A percentile compares a stretch with the other conserved stretches of the same genome.
phyloP scores from a whole-genome alignment of 306 rosid genomes.

The Rosa multiflora region DNA sequence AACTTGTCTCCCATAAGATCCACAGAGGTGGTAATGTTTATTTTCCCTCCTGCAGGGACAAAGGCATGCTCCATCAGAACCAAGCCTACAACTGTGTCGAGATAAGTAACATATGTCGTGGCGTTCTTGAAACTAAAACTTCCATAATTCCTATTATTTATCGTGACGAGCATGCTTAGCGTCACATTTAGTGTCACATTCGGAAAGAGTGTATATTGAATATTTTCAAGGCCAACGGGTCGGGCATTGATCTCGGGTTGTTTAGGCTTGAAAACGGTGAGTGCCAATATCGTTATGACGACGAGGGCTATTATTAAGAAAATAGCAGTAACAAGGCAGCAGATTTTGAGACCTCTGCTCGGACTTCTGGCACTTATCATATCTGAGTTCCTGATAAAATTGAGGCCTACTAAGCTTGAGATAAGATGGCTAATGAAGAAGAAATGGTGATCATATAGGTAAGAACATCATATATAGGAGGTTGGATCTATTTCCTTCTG shows the following conservation, averaged over 20 bases:
- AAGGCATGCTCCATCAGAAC: constrained; percentile 13
- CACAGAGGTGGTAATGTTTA: constrained; percentile 14
- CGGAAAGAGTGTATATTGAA: neutral
- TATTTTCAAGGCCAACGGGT: constrained; percentile 28
- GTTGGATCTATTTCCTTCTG: neutral
- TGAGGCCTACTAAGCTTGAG: neutral
- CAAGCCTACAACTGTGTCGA: constrained; percentile 5
- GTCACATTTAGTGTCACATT: constrained; percentile 22
- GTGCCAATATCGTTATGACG: constrained; percentile 23
- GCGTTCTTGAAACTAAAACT: constrained; percentile 18
- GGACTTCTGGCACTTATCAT: constrained; percentile 16
- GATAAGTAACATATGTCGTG: constrained; percentile 12
- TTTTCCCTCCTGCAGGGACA: constrained; percentile 18
- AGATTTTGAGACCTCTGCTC: constrained; percentile 33
- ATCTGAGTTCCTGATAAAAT: neutral
- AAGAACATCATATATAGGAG: constrained; percentile 10
- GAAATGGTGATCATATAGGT: neutral
- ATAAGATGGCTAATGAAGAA: neutral
- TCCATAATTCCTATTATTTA: constrained; percentile 30
- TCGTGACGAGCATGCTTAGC: constrained; percentile 32
- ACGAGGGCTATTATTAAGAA: constrained; percentile 22
- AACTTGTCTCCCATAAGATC: neutral
- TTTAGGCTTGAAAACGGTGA: constrained; percentile 45
- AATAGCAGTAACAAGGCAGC: constrained; percentile 17
- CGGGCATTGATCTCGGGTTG: constrained; percentile 33